Evolutionary conservation across 768 basidiomycete genomes (phyloP), one percentile per base, ranked within the genome.

Genomic region (Coprinopsis cinerea): DNA sequence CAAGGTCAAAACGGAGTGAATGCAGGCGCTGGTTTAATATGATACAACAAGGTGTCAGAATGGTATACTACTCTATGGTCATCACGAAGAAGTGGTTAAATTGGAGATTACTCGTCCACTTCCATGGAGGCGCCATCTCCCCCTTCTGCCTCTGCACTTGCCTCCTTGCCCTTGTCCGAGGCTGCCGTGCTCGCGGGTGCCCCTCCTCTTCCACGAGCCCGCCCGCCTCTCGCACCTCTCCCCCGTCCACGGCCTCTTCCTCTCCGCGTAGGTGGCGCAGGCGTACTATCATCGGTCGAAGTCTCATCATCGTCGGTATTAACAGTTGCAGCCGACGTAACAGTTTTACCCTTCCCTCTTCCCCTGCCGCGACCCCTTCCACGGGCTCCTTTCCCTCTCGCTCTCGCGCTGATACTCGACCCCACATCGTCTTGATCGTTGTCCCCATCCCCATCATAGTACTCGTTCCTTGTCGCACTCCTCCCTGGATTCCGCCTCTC

Each of bases 401-500:
- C 41, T 62, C 59, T 13, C 61, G 59, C 58, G 45, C 59, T 56
- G 50, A 57, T 47, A 44, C 57, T 48, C 54, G 52, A n/a, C 11
- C 37, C 18, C 53, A 49, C 23, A 55, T 61, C 65, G 42, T 77
- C 71, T 41, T 65, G 69, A 51, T 89, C 88, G 17, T 78, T 72
- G 57, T 90, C 87, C 39, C 78, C 71, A 22, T 87, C 85, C 4
- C 78, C 82, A 39, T 88, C 87, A 59, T 75, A 92, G 54, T 74
- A 88, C 55, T 90, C 88, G 55, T 84, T 88, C 54, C 77, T 67
- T 2, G 76, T 73, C 25, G 59, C 70, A 44, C 73, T 75, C 15
- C 75, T 70, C 13, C 13, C 18, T 6, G 34, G n/a, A 53, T 84
- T 85, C 51, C 84, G 68, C 25, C 63, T 64, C 60, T 83, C 79